A percentile compares a stretch with the other conserved stretches of the same genome.
These are phyloP conservation scores for Solanum lycopersicoides DNA, from an alignment of 257 asterid genomes.

Conservation along the genomic window DNA sequence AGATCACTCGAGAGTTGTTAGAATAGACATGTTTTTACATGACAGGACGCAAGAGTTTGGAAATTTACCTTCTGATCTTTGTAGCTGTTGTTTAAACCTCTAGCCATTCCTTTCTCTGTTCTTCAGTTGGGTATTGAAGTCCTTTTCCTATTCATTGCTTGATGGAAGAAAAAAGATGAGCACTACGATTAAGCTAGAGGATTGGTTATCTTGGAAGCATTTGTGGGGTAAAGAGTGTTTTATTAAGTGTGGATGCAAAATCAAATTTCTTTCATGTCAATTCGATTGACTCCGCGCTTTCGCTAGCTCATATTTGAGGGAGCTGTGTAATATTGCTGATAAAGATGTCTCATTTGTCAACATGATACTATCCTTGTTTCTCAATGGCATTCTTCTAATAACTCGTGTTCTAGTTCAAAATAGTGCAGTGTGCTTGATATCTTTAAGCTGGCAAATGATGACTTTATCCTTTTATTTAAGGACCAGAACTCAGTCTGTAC, in stretches of 20 bases:
- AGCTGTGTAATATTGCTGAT: neutral
- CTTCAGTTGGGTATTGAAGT: neutral
- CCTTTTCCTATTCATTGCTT: neutral
- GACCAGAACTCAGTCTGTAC: neutral
- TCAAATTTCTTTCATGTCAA: neutral
- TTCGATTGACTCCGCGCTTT: neutral
- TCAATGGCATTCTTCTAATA: neutral
- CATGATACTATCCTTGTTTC: neutral
- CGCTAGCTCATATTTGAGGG: too few species aligned
- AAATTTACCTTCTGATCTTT: neutral
- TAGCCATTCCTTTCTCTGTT: neutral
- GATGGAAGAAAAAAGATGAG: neutral
- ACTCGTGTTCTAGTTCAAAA: neutral
- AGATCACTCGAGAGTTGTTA: neutral
- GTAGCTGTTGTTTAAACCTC: neutral
- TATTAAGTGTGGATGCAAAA: neutral
- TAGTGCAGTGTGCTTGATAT: neutral
- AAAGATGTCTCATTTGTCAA: neutral
- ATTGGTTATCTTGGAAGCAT: neutral
- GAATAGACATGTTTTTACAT: neutral
- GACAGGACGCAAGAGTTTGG: neutral
- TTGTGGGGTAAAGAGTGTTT: neutral
- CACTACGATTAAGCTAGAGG: neutral
- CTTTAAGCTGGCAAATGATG: neutral
- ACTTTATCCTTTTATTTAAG: neutral